Base-by-base conservation (phyloP, 2,329 filamentous ascomycete species). In the Apiospora malaysiana region DNA sequence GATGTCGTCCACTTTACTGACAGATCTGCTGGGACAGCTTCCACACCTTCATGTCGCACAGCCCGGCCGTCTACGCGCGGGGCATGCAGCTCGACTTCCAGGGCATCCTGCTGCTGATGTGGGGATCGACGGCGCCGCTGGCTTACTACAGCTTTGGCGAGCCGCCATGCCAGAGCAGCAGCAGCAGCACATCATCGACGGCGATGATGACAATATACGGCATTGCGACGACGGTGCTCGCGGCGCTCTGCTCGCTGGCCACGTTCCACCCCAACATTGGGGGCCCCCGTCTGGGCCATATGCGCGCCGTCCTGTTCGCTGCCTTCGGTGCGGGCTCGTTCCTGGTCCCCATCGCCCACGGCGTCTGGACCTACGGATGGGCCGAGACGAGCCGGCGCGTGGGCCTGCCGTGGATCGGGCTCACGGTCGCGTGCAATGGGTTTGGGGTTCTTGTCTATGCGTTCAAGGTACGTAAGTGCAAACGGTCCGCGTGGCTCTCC, bases 61-160 rank as follows among this genome's bases (percentile, higher is more conserved):
- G 85, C 68, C 80, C 84, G 9, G 74, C 79, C 7, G 82, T 87
- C 18, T 84, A 84, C 47, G 80, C 80, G 14, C 83, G 87, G 71
- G 88, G 88, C 7, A 88, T 90, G 72, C 86, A 88, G 74, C 79
- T 91, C 40, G 90, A 92, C 76, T 89, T 90, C 73, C 83, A 89
- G 59, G 89, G 89, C 9, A 88, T 91, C 59, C 83, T 91, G 2
- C 81, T 88, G 8, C 78, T 91, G 71, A 91, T 91, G 79, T 91
- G 88, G 87, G 86, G 87, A 4, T 85, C 86, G 71, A 90, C 88
- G 66, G 82, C 90, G 8, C 89, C 89, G 5, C 85, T 87, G 1
- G 80, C 90, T n/a, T 88, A 87, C 75, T 88, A 88, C 76, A 83
- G 82, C 4, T 88, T 90, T 73, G 56, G 56, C 18, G 56, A 12